phyloP scores from a whole-genome alignment of 305 asterid genomes.

The Ruellia speciosa region DNA sequence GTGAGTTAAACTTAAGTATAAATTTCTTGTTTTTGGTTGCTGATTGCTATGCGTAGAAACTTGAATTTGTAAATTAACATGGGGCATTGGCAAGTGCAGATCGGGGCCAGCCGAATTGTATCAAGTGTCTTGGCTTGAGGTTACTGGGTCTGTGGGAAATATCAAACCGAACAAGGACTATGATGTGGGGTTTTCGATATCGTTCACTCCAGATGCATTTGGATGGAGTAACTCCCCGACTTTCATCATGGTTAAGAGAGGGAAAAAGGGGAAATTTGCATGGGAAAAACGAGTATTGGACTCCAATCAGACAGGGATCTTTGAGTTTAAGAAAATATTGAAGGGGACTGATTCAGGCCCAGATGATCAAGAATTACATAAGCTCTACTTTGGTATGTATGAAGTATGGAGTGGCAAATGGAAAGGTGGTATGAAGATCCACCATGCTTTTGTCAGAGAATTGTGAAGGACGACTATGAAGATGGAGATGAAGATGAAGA shows the following conservation, averaged over 20 bases:
- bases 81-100: neutral
- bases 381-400: constrained; percentile 39
- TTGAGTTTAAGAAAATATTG: neutral
- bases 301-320: constrained; percentile 6
- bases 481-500: too few relatives aligned
- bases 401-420: constrained; percentile 60
- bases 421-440: constrained; percentile 51
- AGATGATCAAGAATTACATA: neutral
- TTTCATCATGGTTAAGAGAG: constrained; percentile 37
- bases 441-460: constrained; percentile 26
- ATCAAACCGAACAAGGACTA: constrained; percentile 20
- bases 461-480: neutral
- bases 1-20: constrained; percentile 13
- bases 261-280: constrained; percentile 22
- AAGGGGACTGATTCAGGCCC: neutral
- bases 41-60: too few relatives aligned
- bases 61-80: neutral
- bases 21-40: neutral
- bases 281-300: constrained; percentile 23
- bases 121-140: constrained; percentile 51
- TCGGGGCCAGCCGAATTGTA: constrained; percentile 22
- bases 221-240: constrained; percentile 41
- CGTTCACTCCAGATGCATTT: constrained; percentile 37
- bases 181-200: constrained; percentile 26
- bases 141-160: constrained; percentile 26